Percentiles rank a stretch among this genome's conserved stretches.
Evolutionary conservation across 805 yeast genomes (phyloP).

Genomic region (Torulaspora quercuum): DNA sequence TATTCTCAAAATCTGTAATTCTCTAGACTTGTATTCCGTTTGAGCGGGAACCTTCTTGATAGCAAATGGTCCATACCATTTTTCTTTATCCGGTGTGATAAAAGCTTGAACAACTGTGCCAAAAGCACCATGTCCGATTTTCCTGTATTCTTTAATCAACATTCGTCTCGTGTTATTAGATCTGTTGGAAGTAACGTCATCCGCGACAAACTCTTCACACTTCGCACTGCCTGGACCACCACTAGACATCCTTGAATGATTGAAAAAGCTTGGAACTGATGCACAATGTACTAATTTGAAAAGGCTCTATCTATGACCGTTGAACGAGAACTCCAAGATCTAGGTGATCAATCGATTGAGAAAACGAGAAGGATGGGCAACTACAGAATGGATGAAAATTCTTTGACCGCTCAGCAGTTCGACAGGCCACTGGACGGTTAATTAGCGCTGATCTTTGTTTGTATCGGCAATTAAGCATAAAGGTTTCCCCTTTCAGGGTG

Average conservation of each 20-base stretch:
- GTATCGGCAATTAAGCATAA: not conserved
- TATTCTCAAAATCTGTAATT: slow-evolving; percentile 67
- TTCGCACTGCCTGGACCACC: slow-evolving; percentile 11
- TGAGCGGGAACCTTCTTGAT: slow-evolving; percentile 84
- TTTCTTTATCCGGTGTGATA: slow-evolving; percentile 40
- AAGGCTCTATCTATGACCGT: too few relatives aligned
- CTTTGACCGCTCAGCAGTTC: not conserved
- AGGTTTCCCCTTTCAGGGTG: slow-evolving; percentile 5
- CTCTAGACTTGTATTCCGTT: slow-evolving; percentile 80
- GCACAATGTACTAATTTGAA: too few relatives aligned
- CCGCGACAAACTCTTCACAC: slow-evolving; percentile 46
- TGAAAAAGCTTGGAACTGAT: too few relatives aligned
- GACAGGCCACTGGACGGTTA: too few relatives aligned
- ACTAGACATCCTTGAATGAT: slow-evolving; percentile 9
- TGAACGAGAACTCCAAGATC: too few relatives aligned
- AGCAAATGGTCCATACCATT: slow-evolving; percentile 78
- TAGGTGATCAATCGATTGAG: too few relatives aligned
- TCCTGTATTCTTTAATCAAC: slow-evolving; percentile 67
- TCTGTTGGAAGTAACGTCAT: slow-evolving; percentile 60
- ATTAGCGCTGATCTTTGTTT: slow-evolving; percentile 3
- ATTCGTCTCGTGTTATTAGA: slow-evolving; percentile 53
- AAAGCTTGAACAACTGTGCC: slow-evolving; percentile 81
- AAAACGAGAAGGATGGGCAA: too few relatives aligned
- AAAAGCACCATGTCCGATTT: slow-evolving; percentile 83
- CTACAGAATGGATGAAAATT: not conserved